Evolutionary conservation across 306 rosid species (phyloP), one percentile per base, ranked within the genome.

Genomic region (Castanospermum australe): DNA sequence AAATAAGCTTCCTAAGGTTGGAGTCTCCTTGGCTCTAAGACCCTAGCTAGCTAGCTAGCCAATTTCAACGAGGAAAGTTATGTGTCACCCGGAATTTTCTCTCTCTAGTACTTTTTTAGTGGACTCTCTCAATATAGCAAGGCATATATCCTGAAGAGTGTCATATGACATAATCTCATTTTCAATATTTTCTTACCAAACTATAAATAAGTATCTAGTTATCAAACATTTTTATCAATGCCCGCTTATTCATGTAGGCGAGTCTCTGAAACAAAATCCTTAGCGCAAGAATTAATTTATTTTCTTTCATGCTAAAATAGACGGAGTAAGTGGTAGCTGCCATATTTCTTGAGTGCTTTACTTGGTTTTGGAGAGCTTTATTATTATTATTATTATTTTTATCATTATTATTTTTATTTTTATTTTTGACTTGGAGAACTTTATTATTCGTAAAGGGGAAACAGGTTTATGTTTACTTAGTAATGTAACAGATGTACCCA

Each of bases 1-100:
- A 30, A 21, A 20, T 21, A 51, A 17, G 50, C 21, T 67, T 67
- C 84, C 86, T 0, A 76, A 61, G 61, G 7, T 87, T 61, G 91
- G 85, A 42, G 51, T 82, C 35, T 84, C 91, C 21, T 6, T 87
- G 42, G 87, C 85, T 67, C 76, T 85, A 17, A 68, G 44, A 61
- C 73, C 84, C 61, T 79, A 73, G n/a, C n/a, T n/a, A n/a, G n/a
- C n/a, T n/a, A n/a, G n/a, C n/a, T n/a, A n/a, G 84, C 68, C 59
- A 60, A 44, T 54, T 28, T 11, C 32, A 32, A 6, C 6, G 60
- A 50, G 17, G 10, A 17, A 69, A 50, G 48, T 8, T 21, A n/a
- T n/a, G n/a, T n/a, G n/a, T n/a, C n/a, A n/a, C n/a, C n/a, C n/a
- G n/a, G n/a, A n/a, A n/a, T n/a, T n/a, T n/a, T n/a, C n/a, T n/a